phyloP scores from a whole-genome alignment of 768 basidiomycete species.

The Mycena amicta region DNA sequence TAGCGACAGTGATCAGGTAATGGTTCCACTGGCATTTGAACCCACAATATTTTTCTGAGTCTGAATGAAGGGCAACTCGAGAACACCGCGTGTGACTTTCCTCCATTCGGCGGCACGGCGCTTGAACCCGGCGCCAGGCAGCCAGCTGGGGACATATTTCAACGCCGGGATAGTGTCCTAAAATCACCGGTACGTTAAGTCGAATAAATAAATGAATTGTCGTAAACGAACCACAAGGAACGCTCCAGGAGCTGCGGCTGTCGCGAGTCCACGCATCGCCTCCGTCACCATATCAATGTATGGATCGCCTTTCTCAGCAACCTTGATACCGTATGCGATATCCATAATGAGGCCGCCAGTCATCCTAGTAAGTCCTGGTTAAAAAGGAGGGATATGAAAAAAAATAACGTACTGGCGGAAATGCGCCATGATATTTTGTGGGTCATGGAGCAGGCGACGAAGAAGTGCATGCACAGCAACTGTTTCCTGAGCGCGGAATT shows the following conservation, averaged over 20 bases:
- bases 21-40: neutral
- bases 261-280: slow-evolving; percentile 24
- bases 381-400: too few species aligned
- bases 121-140: slow-evolving; percentile 50
- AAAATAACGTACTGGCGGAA: slow-evolving; percentile 28
- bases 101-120: slow-evolving; percentile 37
- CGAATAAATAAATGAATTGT: too few species aligned
- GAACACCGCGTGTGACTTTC: slow-evolving; percentile 34
- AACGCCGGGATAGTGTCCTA: slow-evolving; percentile 16
- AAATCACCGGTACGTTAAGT: too few species aligned
- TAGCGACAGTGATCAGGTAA: slow-evolving; percentile 9
- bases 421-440: slow-evolving; percentile 29
- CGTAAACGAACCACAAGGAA: slow-evolving; percentile 29
- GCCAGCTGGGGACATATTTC: slow-evolving; percentile 36
- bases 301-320: slow-evolving; percentile 26
- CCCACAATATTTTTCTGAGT: slow-evolving; percentile 37
- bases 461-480: slow-evolving; percentile 27
- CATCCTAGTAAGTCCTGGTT: slow-evolving; percentile 24
- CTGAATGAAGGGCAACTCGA: slow-evolving; percentile 39
- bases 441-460: slow-evolving; percentile 24
- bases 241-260: slow-evolving; percentile 30
- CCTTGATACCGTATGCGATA: slow-evolving; percentile 30
- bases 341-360: slow-evolving; percentile 27
- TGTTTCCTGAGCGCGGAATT: slow-evolving; percentile 26
- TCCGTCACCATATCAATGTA: slow-evolving; percentile 29